Base-by-base conservation (phyloP, 2,329 filamentous ascomycete species). In the Septoria petroselini region DNA sequence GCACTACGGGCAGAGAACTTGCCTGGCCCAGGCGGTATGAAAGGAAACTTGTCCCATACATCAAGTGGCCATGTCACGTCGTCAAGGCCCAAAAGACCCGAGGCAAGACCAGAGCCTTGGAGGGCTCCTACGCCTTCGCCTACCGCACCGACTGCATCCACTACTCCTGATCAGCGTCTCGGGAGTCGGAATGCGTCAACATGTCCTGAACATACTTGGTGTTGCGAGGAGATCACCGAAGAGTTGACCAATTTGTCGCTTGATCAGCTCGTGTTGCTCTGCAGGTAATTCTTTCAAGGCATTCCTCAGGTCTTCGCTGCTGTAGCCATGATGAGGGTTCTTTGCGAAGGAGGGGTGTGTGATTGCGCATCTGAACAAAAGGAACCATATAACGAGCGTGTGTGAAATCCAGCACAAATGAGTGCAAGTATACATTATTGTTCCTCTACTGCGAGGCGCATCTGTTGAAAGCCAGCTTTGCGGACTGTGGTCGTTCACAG, bases 51-150 rank as follows among this genome's bases (percentile, higher is more conserved):
- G 15, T 30, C 19, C 39, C 7, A 17, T 15, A 27, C 14, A 11
- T 18, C 21, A 19, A 41, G 23, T n/a, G 27, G 21, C 39, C 39
- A 41, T 41, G 12, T 29, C n/a, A 27, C 25, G n/a, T 41, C 21
- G 11, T 12, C 17, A 3, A 41, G 39, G 6, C 21, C 27, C 7
- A 19, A 23, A 23, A 18, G 11, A n/a, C n/a, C n/a, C n/a, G n/a
- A n/a, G n/a, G n/a, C n/a, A 41, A 15, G 23, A 9, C 23, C 27
- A 29, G 29, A 37, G 3, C 19, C 19, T n/a, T 41, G 11, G 4
- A 29, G 4, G 15, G 7, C 14, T 7, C 8, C 39, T 23, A 41
- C 6, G 21, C 39, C 21, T n/a, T 12, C 11, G 5, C 4, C 21
- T 41, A 2, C 19, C 11, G 39, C 39, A 29, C 39, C 39, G 15